Evolutionary conservation across 805 yeast species (phyloP).

Genomic region (Nakazawaea pomicola): DNA sequence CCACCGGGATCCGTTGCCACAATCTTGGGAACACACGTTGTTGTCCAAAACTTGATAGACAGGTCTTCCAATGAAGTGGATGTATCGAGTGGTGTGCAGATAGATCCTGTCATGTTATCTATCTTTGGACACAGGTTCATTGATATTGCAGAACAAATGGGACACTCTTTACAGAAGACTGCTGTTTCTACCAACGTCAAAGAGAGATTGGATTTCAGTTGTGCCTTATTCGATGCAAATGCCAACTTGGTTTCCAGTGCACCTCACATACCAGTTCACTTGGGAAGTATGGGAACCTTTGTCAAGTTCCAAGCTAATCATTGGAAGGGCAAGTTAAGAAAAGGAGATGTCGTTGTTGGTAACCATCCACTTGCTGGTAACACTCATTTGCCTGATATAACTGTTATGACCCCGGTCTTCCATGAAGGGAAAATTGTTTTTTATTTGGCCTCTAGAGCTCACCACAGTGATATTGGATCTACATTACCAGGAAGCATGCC

Average conservation of each 20-base stretch:
- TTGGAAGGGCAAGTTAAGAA: constrained; percentile 60
- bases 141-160: constrained; percentile 93
- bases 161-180: constrained; percentile 71
- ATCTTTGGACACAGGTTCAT: constrained; percentile 80
- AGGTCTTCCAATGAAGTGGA: constrained; percentile 13
- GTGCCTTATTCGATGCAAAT: constrained; percentile 72
- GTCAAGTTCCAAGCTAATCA: constrained; percentile 57
- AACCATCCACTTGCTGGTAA: constrained; percentile 87
- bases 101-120: constrained; percentile 70
- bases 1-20: constrained; percentile 58
- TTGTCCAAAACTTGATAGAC: constrained; percentile 29
- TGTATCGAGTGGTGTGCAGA: constrained; percentile 22
- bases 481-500: constrained; percentile 93
- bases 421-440: constrained; percentile 59
- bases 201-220: constrained; percentile 77
- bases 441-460: constrained; percentile 92
- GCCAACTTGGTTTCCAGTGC: constrained; percentile 88
- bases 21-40: constrained; percentile 57
- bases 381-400: constrained; percentile 84
- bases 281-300: constrained; percentile 83
- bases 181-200: constrained; percentile 80
- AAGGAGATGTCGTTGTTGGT: constrained; percentile 73
- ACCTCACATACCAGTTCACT: constrained; percentile 83
- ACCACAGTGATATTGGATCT: constrained; percentile 96
- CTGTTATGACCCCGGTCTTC: constrained; percentile 88